Percentiles rank a stretch among this genome's conserved stretches.
Conservation (phyloP, 371 early-diverging fungal genomes). For the Lichtheimia hyalospora region DNA sequence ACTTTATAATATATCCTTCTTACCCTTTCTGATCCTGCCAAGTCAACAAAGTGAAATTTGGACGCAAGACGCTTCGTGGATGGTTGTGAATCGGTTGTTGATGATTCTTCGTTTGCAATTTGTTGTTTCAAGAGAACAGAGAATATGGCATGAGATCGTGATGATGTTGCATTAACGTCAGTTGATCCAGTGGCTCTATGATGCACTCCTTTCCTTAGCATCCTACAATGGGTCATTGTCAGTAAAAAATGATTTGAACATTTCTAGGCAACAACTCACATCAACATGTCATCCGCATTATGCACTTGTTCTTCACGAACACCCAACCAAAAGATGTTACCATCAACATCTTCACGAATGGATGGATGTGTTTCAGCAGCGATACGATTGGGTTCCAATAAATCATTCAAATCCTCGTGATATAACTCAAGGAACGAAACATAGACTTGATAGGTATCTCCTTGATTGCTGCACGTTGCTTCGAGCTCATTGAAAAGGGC, state of each 20-base stretch:
- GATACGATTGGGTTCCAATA: conserved; percentile 52
- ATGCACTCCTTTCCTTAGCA: conserved; percentile 73
- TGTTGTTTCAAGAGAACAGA: conserved; percentile 83
- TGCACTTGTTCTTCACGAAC: conserved; percentile 79
- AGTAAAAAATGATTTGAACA: too few species aligned
- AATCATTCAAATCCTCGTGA: conserved; percentile 91
- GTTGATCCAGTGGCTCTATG: conserved; percentile 93
- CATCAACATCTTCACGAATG: conserved; percentile 89
- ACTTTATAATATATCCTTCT: background rate
- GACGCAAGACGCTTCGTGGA: conserved; percentile 50
- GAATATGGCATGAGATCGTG: conserved; percentile 98
- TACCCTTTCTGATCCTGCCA: conserved; percentile 99
- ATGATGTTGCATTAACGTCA: conserved; percentile 95
- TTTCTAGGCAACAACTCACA: conserved; percentile 27
- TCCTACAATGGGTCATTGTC: background rate
- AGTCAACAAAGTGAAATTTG: conserved; percentile 99
- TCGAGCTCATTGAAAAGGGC: conserved; percentile 54
- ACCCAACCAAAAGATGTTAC: conserved; percentile 87
- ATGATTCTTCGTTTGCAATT: conserved; percentile 22
- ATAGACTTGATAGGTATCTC: conserved; percentile 45
- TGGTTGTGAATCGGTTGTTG: conserved; percentile 43
- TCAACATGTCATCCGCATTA: conserved; percentile 75
- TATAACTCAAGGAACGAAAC: conserved; percentile 91
- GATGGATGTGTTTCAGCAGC: conserved; percentile 21
- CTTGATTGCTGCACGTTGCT: conserved; percentile 26